A percentile compares a stretch with the other conserved stretches of the same genome.
Evolutionary conservation across 2,329 filamentous ascomycete genomes (phyloP).

Genomic region (Colletotrichum salicis): DNA sequence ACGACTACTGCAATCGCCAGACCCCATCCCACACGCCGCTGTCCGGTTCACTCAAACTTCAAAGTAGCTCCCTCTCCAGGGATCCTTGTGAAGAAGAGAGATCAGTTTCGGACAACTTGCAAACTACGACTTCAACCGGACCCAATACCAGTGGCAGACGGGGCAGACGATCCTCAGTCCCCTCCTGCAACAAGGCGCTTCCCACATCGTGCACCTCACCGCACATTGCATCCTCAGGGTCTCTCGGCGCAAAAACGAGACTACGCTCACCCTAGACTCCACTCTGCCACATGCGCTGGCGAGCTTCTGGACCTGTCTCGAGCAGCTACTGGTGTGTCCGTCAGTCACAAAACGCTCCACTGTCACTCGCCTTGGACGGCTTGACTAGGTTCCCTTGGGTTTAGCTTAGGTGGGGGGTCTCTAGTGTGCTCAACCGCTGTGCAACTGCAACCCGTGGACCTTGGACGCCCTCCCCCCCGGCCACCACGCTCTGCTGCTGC

Average conservation of each 20-base stretch:
- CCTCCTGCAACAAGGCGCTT: conserved; percentile 24
- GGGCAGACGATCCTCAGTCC: conserved; percentile 10
- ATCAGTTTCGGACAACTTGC: neutral
- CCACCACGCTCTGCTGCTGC: conserved; percentile 18
- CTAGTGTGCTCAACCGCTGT: conserved; percentile 30
- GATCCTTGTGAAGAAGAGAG: conserved; percentile 27
- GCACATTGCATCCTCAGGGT: conserved; percentile 34
- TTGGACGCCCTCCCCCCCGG: conserved; percentile 5
- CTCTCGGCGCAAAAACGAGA: conserved; percentile 24
- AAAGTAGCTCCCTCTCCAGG: neutral
- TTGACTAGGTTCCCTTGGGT: conserved; percentile 31
- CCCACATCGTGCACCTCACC: conserved; percentile 29
- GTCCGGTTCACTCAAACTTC: conserved; percentile 8
- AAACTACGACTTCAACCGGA: conserved; percentile 30
- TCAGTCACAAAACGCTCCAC: conserved; percentile 33
- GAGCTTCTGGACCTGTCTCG: conserved; percentile 32
- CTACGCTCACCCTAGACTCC: conserved; percentile 24
- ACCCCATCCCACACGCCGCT: conserved; percentile 17
- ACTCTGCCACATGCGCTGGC: conserved; percentile 33
- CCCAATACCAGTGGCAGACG: conserved; percentile 11
- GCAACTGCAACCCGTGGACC: neutral
- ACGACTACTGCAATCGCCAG: conserved; percentile 29
- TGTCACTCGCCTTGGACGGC: conserved; percentile 25
- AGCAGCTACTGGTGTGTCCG: conserved; percentile 27
- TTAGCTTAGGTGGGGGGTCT: conserved; percentile 31